phyloP scores from a whole-genome alignment of 495 filamentous ascomycete genomes.

The Cetradonia linearis region DNA sequence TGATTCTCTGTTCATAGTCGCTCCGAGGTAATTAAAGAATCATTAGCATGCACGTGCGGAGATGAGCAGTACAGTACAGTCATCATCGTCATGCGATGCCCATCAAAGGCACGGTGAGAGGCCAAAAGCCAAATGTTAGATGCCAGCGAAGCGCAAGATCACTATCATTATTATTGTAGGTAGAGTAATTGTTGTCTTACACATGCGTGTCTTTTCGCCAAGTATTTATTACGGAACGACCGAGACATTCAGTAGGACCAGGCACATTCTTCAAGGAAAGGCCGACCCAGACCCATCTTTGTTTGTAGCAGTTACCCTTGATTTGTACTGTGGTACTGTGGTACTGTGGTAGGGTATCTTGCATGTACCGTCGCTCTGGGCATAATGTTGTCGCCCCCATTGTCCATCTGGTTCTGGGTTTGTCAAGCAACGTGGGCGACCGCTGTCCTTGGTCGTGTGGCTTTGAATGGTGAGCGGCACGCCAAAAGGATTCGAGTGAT shows the following conservation, averaged over 20 bases:
- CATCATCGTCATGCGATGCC: constrained; percentile 4
- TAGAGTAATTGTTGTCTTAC: neutral
- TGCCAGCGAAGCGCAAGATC: neutral
- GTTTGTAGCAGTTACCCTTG: neutral
- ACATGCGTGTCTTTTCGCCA: neutral
- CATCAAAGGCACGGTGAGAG: constrained; percentile 12
- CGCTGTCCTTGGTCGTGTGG: constrained; percentile 2
- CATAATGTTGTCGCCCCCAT: neutral
- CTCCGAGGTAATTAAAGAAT: neutral
- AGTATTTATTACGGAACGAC: no score
- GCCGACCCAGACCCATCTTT: neutral
- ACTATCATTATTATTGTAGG: no score
- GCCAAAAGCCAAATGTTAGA: neutral
- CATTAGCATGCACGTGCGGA: constrained; percentile 2
- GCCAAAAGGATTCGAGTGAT: constrained; percentile 13
- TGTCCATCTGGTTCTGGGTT: neutral
- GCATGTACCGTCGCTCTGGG: neutral
- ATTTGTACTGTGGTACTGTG: neutral
- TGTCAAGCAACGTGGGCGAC: neutral
- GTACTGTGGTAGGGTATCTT: neutral
- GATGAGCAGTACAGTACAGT: neutral
- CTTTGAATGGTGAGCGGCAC: constrained; percentile 13
- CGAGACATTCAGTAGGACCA: neutral
- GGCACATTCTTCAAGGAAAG: neutral
- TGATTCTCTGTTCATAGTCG: neutral